Evolutionary conservation across 2,329 filamentous ascomycete genomes (phyloP).

Genomic region (Pseudogymnoascus sp.): DNA sequence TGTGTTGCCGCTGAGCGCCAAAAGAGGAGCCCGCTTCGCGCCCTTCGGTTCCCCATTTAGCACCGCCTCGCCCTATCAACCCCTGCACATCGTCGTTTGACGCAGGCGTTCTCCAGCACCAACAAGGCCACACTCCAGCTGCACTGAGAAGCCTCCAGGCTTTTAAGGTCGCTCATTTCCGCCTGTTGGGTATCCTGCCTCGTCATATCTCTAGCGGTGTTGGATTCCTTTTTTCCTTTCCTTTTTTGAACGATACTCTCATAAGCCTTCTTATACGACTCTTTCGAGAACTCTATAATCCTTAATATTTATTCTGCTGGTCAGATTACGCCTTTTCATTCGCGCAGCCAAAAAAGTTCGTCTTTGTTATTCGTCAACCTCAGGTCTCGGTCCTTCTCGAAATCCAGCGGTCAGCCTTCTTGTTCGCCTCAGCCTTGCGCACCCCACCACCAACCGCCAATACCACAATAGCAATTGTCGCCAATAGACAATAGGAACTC

Average conservation of each 20-base stretch:
- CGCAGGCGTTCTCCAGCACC: constrained; percentile 1
- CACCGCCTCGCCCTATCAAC: constrained; percentile 5
- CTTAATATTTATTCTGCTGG: constrained; percentile 5
- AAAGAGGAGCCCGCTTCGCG: constrained; percentile 5
- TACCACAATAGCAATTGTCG: not conserved
- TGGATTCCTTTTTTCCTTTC: constrained; percentile 2
- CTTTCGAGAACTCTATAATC: not conserved
- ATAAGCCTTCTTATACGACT: constrained; percentile 2
- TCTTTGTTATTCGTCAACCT: not conserved
- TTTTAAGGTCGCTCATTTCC: constrained; percentile 7
- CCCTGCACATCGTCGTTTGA: constrained; percentile 2
- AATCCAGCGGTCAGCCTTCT: constrained; percentile 4
- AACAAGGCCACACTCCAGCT: not conserved
- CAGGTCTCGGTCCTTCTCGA: constrained; percentile 3
- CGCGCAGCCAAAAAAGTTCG: not conserved
- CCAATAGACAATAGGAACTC: constrained; percentile 5
- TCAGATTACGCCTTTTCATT: constrained; percentile 6
- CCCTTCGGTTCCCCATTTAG: constrained; percentile 7
- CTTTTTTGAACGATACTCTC: constrained; percentile 4
- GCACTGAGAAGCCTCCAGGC: constrained; percentile 4
- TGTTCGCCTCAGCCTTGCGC: constrained; percentile 1
- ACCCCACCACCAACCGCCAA: not conserved
- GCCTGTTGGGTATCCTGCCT: not conserved
- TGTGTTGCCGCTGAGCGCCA: constrained; percentile 7
- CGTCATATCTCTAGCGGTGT: not conserved